Evolutionary conservation across 345 rosid species (phyloP).

Genomic region (Linum tenue): DNA sequence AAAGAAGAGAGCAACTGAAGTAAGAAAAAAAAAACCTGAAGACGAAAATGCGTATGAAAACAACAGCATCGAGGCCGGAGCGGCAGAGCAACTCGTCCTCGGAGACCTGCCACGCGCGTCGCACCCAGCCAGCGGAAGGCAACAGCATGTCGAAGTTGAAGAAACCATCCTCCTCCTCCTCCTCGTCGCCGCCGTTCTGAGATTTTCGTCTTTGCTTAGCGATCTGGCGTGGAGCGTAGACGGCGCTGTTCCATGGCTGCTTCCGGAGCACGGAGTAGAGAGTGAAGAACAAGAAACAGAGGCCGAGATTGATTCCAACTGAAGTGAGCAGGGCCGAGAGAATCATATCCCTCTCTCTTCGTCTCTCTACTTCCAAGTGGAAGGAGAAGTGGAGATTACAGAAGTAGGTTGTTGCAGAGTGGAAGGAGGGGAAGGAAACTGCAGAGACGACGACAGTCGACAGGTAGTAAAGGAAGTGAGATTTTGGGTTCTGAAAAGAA

Average conservation of each 20-base stretch:
- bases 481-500: too few relatives aligned
- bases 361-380: not conserved
- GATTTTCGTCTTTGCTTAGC: constrained; percentile 24
- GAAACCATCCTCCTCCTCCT: constrained; percentile 12
- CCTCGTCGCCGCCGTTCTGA: not conserved
- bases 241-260: constrained; percentile 51
- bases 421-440: not conserved
- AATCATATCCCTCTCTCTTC: constrained; percentile 31
- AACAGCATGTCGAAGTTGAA: constrained; percentile 58
- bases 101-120: constrained; percentile 54
- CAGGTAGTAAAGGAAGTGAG: too few relatives aligned
- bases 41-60: constrained; percentile 54
- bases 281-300: constrained; percentile 67
- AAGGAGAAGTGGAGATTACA: not conserved
- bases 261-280: constrained; percentile 70
- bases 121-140: constrained; percentile 83
- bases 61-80: constrained; percentile 72
- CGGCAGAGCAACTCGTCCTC: constrained; percentile 52
- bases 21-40: constrained; percentile 39
- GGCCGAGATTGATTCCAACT: constrained; percentile 91
- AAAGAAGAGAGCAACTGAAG: not conserved
- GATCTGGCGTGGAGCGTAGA: constrained; percentile 62
- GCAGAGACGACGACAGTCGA: not conserved
- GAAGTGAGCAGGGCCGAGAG: constrained; percentile 85
- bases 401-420: not conserved